Conservation (phyloP, 805 yeast species). For the Kazachstania africana region DNA sequence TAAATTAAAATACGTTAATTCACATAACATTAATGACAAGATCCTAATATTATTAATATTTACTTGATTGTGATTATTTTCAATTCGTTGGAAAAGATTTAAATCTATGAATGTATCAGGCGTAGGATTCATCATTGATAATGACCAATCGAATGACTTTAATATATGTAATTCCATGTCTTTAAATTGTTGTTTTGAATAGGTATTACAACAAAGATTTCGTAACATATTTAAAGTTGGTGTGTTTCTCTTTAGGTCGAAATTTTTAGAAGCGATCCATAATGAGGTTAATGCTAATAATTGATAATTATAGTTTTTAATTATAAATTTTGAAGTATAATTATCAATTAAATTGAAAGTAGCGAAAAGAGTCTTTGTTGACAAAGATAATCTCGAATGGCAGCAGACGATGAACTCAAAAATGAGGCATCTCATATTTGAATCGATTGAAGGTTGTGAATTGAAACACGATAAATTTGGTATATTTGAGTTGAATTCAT, state of each 20-base stretch:
- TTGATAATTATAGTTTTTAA: conserved; percentile 74
- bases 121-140: conserved; percentile 34
- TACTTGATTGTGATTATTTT: not conserved
- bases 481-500: not conserved
- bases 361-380: conserved; percentile 52
- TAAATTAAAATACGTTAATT: conserved; percentile 51
- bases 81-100: conserved; percentile 26
- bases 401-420: conserved; percentile 74
- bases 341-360: conserved; percentile 71
- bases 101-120: conserved; percentile 54
- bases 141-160: conserved; percentile 60
- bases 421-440: conserved; percentile 59
- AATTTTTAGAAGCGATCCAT: conserved; percentile 79
- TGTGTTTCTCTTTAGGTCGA: conserved; percentile 55
- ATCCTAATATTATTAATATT: conserved; percentile 36
- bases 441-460: conserved; percentile 30
- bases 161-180: conserved; percentile 62
- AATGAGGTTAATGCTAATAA: conserved; percentile 75
- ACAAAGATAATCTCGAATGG: conserved; percentile 50
- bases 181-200: conserved; percentile 42
- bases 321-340: conserved; percentile 72
- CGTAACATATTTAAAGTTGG: conserved; percentile 42
- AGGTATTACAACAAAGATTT: conserved; percentile 47
- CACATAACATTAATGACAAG: conserved; percentile 53
- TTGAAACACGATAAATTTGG: conserved; percentile 8